A percentile compares a stretch with the other conserved stretches of the same genome.
These are phyloP conservation scores for Fraxinus sp. DNA, from an alignment of 305 asterid species.

Conservation along the genomic window DNA sequence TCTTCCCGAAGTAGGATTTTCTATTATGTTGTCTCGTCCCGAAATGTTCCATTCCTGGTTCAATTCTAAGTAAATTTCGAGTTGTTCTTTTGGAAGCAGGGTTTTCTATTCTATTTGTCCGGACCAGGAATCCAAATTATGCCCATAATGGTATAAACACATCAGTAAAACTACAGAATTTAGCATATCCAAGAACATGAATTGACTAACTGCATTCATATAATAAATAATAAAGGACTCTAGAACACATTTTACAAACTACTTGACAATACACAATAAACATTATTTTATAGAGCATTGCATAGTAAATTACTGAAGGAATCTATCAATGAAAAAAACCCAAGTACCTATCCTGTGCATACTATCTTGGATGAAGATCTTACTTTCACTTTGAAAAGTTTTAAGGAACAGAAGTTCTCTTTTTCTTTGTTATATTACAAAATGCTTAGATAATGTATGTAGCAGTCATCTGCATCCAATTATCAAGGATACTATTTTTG, in stretches of 20 bases:
- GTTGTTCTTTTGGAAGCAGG: not conserved
- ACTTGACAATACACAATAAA: not conserved
- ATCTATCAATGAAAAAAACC: not conserved
- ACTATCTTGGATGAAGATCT: not conserved
- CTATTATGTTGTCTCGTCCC: too few species aligned
- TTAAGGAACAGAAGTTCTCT: not conserved
- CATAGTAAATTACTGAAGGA: not conserved
- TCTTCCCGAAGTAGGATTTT: not conserved
- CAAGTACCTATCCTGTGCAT: not conserved
- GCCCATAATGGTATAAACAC: not conserved
- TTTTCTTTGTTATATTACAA: not conserved
- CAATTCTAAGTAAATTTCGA: not conserved
- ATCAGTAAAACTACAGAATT: not conserved
- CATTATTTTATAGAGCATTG: not conserved
- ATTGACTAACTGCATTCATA: not conserved
- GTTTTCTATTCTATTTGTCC: not conserved
- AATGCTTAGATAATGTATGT: not conserved
- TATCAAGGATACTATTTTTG: not conserved
- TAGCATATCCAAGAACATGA: not conserved
- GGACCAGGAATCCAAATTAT: not conserved
- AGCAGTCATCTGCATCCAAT: not conserved
- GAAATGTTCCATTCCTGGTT: not conserved
- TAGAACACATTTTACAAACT: not conserved
- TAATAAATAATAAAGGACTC: not conserved
- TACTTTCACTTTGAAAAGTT: not conserved